Percentiles rank a stretch among this genome's conserved stretches.
These are phyloP conservation scores for Erigeron philadelphicus DNA, from an alignment of 140 eudicot species.

Conservation along the genomic window DNA sequence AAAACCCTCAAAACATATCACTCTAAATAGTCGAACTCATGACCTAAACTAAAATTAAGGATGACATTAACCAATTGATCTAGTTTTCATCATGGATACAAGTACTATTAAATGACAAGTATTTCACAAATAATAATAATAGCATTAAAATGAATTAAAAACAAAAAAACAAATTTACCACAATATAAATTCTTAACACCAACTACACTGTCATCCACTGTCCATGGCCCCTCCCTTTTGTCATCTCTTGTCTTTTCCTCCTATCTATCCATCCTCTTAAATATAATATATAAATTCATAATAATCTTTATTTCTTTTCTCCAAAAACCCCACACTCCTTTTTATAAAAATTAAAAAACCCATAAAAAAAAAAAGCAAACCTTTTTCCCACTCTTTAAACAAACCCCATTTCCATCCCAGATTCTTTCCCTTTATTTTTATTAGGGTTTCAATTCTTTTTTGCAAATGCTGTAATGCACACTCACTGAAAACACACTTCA, in stretches of 20 bases:
- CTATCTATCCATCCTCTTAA: background rate
- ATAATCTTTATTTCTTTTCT: background rate
- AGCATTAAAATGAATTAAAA: background rate
- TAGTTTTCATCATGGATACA: no score
- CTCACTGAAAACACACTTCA: slow-evolving; percentile 2
- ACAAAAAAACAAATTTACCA: slow-evolving; percentile 17
- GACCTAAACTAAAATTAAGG: no score
- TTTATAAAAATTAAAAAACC: background rate
- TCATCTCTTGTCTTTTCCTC: slow-evolving; percentile 25
- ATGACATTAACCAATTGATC: no score
- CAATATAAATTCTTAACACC: slow-evolving; percentile 16
- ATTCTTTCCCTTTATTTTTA: slow-evolving; percentile 9
- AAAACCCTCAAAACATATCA: no score
- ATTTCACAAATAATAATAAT: no score
- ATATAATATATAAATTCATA: no score
- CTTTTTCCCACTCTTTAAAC: slow-evolving; percentile 16
- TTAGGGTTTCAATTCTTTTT: slow-evolving; percentile 35
- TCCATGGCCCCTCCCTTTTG: slow-evolving; percentile 26
- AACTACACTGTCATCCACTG: slow-evolving; percentile 30
- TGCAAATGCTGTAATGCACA: slow-evolving; percentile 22
- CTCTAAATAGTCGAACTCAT: no score
- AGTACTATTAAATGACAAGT: no score
- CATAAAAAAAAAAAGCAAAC: slow-evolving; percentile 22
- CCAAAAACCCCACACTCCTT: background rate
- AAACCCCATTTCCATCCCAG: slow-evolving; percentile 1